Conservation (phyloP, 352 stramenopile genomes). For the Globisporangium paddicum region DNA sequence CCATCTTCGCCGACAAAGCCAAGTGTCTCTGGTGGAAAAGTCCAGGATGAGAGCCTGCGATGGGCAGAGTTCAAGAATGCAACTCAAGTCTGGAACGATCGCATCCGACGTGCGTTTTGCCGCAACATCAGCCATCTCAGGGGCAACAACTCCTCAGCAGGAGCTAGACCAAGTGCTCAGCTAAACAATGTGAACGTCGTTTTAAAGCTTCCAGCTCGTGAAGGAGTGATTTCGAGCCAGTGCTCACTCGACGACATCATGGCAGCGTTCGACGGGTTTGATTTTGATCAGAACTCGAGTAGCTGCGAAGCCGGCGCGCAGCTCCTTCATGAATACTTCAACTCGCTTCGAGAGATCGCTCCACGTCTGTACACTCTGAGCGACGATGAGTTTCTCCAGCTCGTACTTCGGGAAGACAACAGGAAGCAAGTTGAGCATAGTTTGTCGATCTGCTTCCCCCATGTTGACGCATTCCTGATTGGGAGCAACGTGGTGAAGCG, state of each 20-base stretch:
- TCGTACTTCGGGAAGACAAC: slow-evolving; percentile 40
- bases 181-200: neutral
- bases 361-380: slow-evolving; percentile 38
- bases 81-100: slow-evolving; percentile 9
- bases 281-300: slow-evolving; percentile 36
- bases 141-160: neutral
- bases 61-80: slow-evolving; percentile 11
- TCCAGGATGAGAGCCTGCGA: slow-evolving; percentile 13
- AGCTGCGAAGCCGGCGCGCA: slow-evolving; percentile 34
- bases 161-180: neutral
- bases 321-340: slow-evolving; percentile 37
- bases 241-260: slow-evolving; percentile 39
- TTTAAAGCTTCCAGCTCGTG: neutral
- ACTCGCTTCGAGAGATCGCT: slow-evolving; percentile 25
- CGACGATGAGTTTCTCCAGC: slow-evolving; percentile 31
- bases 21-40: slow-evolving; percentile 4
- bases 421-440: slow-evolving; percentile 19
- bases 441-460: slow-evolving; percentile 36
- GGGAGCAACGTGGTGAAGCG: slow-evolving; percentile 2
- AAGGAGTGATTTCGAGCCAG: slow-evolving; percentile 11
- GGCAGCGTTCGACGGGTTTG: slow-evolving; percentile 46
- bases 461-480: slow-evolving; percentile 27
- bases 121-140: neutral
- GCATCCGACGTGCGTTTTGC: slow-evolving; percentile 10
- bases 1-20: slow-evolving; percentile 4